These are phyloP conservation scores for Hyparrhenia diplandra DNA, from an alignment of 176 grass and related monocot genomes.

Conservation along the genomic window DNA sequence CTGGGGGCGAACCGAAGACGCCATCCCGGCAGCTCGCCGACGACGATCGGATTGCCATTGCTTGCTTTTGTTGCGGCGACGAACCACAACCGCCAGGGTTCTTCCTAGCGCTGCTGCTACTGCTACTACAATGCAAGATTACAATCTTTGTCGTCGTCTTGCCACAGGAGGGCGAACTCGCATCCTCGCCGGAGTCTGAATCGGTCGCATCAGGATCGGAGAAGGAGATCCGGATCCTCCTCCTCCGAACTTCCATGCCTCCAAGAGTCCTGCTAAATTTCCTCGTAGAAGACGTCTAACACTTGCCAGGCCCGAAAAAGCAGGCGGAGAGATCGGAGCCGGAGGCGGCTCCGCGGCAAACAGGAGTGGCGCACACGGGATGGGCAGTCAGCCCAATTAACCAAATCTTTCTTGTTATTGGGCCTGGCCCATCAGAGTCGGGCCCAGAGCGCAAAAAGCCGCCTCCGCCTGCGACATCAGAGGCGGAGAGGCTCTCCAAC, in stretches of 20 bases:
- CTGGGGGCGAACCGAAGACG: not conserved
- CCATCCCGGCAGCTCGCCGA: not conserved
- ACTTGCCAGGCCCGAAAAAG: too few relatives aligned
- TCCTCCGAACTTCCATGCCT: not conserved
- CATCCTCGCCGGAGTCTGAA: constrained; percentile 6
- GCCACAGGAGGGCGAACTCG: not conserved
- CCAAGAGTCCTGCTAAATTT: not conserved
- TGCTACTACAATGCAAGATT: not conserved
- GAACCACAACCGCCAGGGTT: not conserved
- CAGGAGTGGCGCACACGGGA: not conserved
- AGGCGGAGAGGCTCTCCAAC: too few relatives aligned
- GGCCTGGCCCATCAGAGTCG: too few relatives aligned
- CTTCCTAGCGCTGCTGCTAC: not conserved
- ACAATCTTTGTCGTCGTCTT: not conserved
- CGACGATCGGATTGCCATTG: not conserved
- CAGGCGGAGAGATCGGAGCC: not conserved
- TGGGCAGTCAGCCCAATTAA: not conserved
- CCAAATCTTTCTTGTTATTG: not conserved
- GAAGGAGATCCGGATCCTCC: constrained; percentile 3
- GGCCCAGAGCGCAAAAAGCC: not conserved
- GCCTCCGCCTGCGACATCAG: too few relatives aligned
- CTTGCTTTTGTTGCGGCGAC: not conserved
- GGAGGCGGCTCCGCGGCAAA: not conserved
- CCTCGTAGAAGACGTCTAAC: not conserved
- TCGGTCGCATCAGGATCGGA: constrained; percentile 25